These are phyloP conservation scores for Chromera velia DNA, from an alignment of 73 alveolate species.

Conservation along the genomic window DNA sequence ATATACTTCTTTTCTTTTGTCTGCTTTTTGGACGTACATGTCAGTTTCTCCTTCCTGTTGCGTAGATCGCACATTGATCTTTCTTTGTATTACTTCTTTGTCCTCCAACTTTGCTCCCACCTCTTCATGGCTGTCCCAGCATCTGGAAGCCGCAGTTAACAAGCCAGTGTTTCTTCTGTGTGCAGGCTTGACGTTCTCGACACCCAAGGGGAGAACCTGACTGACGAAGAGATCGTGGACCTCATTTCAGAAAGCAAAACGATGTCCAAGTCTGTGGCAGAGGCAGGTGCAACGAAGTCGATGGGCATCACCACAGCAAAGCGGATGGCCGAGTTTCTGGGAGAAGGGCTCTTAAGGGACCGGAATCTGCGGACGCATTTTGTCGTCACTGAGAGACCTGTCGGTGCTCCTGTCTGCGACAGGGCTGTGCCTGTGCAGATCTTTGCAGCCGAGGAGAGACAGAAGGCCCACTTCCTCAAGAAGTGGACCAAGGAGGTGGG, in stretches of 20 bases:
- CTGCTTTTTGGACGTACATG: no score
- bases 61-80: no score
- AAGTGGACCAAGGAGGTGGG: constrained; percentile 90
- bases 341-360: constrained; percentile 83
- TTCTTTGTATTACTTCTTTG: no score
- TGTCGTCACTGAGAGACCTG: constrained; percentile 89
- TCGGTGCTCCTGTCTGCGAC: constrained; percentile 87
- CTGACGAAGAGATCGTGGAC: constrained; percentile 82
- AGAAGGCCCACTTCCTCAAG: constrained; percentile 80
- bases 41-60: no score
- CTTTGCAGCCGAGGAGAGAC: constrained; percentile 75
- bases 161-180: no score
- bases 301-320: constrained; percentile 90
- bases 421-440: constrained; percentile 95
- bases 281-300: constrained; percentile 83
- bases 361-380: constrained; percentile 87
- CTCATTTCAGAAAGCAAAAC: constrained; percentile 43
- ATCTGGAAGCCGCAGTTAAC: no score
- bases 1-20: no score
- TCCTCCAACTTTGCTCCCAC: no score
- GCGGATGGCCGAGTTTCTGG: constrained; percentile 92
- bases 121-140: no score
- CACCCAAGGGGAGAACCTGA: constrained; percentile 17
- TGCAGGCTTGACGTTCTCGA: constrained; percentile 46
- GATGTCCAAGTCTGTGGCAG: constrained; percentile 52